Evolutionary conservation across 768 basidiomycete species (phyloP), one percentile per base, ranked within the genome.

Genomic region (Calocybe indica): DNA sequence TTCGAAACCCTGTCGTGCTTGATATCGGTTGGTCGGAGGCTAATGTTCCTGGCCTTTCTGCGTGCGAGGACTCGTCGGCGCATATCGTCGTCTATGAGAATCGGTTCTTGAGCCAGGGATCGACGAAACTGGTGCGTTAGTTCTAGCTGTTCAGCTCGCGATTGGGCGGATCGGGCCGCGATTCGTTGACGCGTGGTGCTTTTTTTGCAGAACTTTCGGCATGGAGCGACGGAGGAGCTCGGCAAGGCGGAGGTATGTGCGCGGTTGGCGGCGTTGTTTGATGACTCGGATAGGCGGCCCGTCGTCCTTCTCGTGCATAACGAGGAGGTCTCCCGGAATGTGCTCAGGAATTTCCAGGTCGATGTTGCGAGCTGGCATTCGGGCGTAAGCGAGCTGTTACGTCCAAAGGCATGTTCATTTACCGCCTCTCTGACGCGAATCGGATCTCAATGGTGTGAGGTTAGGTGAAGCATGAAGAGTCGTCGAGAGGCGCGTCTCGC

Each of bases 281-380:
- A 49, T 30, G 41, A 47, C 7, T 37, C 47, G 30, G 47, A 47
- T 15, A 40, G 52, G 6, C 15, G 41, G 2, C 77, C 78, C 0
- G 56, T 71, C 43, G 54, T 82, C 22, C 57, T 82, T 5, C 66
- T 83, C 6, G 74, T 80, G 3, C 66, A 74, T 37, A 63, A 74
- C 28, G 65, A 71, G 48, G 57, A 66, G 36, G 58, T 69, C 51
- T 66, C 74, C 0, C 54, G 61, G 5, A 63, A 63, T n/a, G 60
- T 71, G 7, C 62, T 82, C 6, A 52, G 53, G 12, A 68, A 66
- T 30, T 62, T 73, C 9, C 73, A 71, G 8, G 58, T 80, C 12
- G 64, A 78, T 34, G 62, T 62, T 6, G 60, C 60, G n/a, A 38
- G 40, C 1, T 82, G 74, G 72, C 57, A 63, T 1, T 61, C 59